A percentile compares a stretch with the other conserved stretches of the same genome.
Conservation (phyloP, 306 rosid genomes). For the Rosa multiflora region DNA sequence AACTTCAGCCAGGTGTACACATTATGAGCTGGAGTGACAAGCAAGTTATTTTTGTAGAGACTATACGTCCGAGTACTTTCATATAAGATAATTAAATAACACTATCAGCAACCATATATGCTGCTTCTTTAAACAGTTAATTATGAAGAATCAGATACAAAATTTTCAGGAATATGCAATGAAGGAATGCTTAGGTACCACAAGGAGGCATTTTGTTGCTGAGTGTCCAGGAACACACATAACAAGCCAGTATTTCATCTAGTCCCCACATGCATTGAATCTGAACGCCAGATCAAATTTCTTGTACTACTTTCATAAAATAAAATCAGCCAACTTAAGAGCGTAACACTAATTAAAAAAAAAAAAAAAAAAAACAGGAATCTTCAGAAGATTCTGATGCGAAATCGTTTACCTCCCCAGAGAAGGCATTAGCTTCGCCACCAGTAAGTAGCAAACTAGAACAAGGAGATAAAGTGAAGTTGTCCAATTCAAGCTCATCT, state of each 20-base stretch:
- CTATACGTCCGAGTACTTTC: not conserved
- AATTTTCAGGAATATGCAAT: not conserved
- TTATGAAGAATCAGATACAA: not conserved
- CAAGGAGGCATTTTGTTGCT: not conserved
- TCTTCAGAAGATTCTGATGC: slow-evolving; percentile 1
- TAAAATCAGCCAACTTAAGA: not conserved
- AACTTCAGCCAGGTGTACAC: not conserved
- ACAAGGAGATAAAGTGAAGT: slow-evolving; percentile 45
- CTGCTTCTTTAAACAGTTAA: not conserved
- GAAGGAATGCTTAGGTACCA: not conserved
- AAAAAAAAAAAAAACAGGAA: not conserved
- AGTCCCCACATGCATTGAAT: not conserved
- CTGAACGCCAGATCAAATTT: not conserved
- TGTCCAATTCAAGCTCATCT: slow-evolving; percentile 77
- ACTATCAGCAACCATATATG: not conserved
- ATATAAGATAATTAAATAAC: not conserved
- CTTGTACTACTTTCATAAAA: not conserved
- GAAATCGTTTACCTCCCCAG: slow-evolving; percentile 46
- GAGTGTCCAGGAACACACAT: not conserved
- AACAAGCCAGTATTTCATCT: not conserved
- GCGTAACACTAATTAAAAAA: not conserved
- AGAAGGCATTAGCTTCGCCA: slow-evolving; percentile 24
- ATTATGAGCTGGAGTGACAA: not conserved
- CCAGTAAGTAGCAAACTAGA: not conserved
- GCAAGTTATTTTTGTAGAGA: not conserved